Base-by-base conservation (phyloP, 208 protist species). In the Porcisia deanei region DNA sequence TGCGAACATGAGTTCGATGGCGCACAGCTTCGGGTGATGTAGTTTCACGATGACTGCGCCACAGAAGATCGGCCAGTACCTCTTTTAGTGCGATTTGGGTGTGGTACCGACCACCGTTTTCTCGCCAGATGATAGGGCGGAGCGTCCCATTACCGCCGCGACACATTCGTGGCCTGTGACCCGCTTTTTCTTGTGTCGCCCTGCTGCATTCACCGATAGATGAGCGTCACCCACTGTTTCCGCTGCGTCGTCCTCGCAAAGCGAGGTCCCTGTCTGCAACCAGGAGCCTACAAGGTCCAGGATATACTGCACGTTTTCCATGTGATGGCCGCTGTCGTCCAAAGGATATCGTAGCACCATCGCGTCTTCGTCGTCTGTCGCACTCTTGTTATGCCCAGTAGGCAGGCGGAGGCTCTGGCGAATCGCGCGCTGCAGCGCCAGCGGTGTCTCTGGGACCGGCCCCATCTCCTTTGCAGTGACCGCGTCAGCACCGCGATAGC, bases 221-320 rank as follows among this genome's bases (percentile, higher is more conserved):
- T 45, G n/a, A 30, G 66, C 72, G 20, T 25, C 72, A 4, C 71
- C 55, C 25, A 55, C 71, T 0, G 39, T 22, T 58, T 8, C 43
- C 37, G n/a, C 47, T 7, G 57, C 71, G 43, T 63, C 71, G 54
- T 82, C 78, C 22, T 78, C 72, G n/a, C 78, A 69, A 52, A 82
- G 81, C 8, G 70, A 77, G 55, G 54, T 67, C 47, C 77, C 63
- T 65, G 63, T 16, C 66, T 86, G 67, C 71, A 81, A 66, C 75
- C 90, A 25, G 73, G 77, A 77, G 16, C 89, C 89, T 68, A 96
- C 84, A 3, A 90, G 66, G 41, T 86, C 73, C 59, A 94, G 83
- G n/a, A 94, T 77, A 74, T 80, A 90, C 54, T 76, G 75, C 47
- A 96, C 89, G 79, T 94, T 93, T 58, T 83, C 89, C 58, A 78